Percentiles rank a stretch among this genome's conserved stretches.
Conservation (phyloP, 164 flowering plant genomes). For the Sedum album region DNA sequence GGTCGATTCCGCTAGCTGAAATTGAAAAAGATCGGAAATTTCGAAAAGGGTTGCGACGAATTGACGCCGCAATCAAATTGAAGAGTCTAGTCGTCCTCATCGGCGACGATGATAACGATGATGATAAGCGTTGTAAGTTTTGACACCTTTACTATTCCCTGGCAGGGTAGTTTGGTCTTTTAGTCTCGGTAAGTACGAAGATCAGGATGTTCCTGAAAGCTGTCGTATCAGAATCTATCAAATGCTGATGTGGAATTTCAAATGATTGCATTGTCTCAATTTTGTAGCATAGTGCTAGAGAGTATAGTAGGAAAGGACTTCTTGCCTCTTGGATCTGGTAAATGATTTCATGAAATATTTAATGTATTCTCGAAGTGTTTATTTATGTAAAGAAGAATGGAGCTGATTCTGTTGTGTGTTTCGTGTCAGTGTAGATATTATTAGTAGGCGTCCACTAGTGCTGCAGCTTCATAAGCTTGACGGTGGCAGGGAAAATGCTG, state of each 20-base stretch:
- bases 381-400: no score
- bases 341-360: background rate
- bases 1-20: background rate
- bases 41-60: background rate
- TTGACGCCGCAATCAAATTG: background rate
- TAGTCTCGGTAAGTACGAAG: no score
- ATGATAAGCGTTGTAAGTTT: no score
- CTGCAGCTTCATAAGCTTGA: slow-evolving; percentile 80
- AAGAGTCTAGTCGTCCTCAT: background rate
- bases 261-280: no score
- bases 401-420: no score
- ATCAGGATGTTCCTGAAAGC: no score
- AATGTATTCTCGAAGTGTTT: background rate
- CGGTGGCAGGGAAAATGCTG: slow-evolving; percentile 87
- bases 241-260: no score
- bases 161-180: no score
- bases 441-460: slow-evolving; percentile 87
- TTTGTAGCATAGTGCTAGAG: no score
- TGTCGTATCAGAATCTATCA: no score
- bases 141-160: no score
- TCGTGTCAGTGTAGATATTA: slow-evolving; percentile 55
- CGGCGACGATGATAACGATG: no score
- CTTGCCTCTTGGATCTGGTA: slow-evolving; percentile 84
- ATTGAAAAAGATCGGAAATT: background rate
- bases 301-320: slow-evolving; percentile 80